Evolutionary conservation across 495 filamentous ascomycete genomes (phyloP).

Genomic region (Aspergillus cristatus): DNA sequence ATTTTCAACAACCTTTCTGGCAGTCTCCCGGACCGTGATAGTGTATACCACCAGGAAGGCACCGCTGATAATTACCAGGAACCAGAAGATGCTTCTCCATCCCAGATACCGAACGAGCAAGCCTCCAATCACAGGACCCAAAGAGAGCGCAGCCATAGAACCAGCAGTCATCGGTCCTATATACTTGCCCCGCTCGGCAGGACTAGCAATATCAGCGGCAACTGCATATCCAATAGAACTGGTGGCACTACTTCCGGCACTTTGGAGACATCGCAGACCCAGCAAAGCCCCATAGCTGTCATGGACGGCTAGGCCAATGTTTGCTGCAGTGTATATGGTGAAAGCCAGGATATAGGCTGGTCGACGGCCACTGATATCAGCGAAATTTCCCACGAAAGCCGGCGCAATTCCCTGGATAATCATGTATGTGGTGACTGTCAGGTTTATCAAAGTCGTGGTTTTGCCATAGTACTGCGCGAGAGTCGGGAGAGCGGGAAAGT

Average conservation of each 20-base stretch:
- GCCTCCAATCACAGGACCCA: conserved; percentile 59
- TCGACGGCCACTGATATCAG: conserved; percentile 39
- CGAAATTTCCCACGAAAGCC: conserved; percentile 38
- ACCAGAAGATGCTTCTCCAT: conserved; percentile 70
- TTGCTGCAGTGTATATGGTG: conserved; percentile 37
- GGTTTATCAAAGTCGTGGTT: conserved; percentile 32
- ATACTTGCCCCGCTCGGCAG: conserved; percentile 35
- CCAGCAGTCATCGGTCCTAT: conserved; percentile 31
- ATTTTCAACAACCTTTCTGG: conserved; percentile 38
- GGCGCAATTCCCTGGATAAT: conserved; percentile 44
- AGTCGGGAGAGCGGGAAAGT: conserved; percentile 37
- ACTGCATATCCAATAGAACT: conserved; percentile 34
- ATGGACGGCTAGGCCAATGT: conserved; percentile 41
- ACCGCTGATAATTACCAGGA: conserved; percentile 52
- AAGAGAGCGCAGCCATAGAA: conserved; percentile 34
- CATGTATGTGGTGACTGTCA: conserved; percentile 45
- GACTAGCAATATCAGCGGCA: conserved; percentile 33
- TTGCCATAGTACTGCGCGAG: conserved; percentile 31
- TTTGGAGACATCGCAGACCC: conserved; percentile 40
- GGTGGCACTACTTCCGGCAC: conserved; percentile 38
- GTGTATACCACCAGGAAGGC: conserved; percentile 25
- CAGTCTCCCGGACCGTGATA: conserved; percentile 36
- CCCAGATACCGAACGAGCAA: conserved; percentile 55
- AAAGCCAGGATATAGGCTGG: conserved; percentile 40
- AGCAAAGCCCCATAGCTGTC: conserved; percentile 39